Conservation (phyloP, 352 stramenopile genomes). For the Phytophthora vignae region DNA sequence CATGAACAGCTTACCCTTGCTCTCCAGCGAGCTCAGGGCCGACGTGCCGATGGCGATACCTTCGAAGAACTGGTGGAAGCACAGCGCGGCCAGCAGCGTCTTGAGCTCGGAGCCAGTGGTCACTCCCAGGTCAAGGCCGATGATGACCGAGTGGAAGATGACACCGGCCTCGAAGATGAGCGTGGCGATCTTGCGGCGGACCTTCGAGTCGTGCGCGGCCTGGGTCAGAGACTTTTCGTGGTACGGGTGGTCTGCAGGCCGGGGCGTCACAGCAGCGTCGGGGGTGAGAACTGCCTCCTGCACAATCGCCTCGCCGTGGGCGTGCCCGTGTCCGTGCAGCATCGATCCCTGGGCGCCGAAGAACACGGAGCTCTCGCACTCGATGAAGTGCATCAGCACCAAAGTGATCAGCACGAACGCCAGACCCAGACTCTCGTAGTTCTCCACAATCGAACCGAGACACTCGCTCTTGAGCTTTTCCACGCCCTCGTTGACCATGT, state of each 20-base stretch:
- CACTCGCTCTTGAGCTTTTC: slow-evolving; percentile 69
- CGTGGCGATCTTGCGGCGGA: slow-evolving; percentile 52
- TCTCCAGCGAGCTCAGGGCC: slow-evolving; percentile 50
- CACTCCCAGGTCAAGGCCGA: slow-evolving; percentile 70
- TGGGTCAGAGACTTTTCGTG: slow-evolving; percentile 21
- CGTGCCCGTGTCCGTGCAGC: slow-evolving; percentile 46
- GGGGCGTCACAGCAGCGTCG: slow-evolving; percentile 19
- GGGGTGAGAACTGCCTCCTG: slow-evolving; percentile 10
- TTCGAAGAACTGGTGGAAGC: slow-evolving; percentile 86
- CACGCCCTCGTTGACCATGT: slow-evolving; percentile 74
- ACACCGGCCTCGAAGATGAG: slow-evolving; percentile 66
- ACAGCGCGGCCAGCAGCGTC: slow-evolving; percentile 67
- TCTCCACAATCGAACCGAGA: slow-evolving; percentile 53
- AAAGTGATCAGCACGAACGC: slow-evolving; percentile 69
- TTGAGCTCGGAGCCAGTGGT: slow-evolving; percentile 57
- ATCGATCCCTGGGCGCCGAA: slow-evolving; percentile 39
- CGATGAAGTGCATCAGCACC: slow-evolving; percentile 72
- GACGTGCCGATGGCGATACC: slow-evolving; percentile 64
- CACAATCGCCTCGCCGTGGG: slow-evolving; percentile 21
- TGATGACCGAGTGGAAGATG: slow-evolving; percentile 76
- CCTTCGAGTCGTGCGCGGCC: slow-evolving; percentile 12
- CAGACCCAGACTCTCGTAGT: slow-evolving; percentile 63
- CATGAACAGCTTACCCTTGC: slow-evolving; percentile 47
- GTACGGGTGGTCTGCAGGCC: slow-evolving; percentile 26
- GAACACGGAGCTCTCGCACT: slow-evolving; percentile 70